phyloP scores from a whole-genome alignment of 306 rosid species.

The Senna tora region DNA sequence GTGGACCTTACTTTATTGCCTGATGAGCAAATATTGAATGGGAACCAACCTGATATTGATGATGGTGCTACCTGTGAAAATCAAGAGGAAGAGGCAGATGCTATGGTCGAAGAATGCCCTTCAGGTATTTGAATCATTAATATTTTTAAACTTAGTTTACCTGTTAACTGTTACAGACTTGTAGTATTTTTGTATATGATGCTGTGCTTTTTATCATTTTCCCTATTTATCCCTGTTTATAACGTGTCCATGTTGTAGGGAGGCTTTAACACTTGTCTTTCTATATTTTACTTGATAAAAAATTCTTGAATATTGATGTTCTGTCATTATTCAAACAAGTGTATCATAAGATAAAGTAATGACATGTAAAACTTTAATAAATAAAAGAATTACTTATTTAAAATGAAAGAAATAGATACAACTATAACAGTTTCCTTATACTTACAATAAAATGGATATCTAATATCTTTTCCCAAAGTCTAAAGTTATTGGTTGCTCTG shows the following conservation, averaged over 20 bases:
- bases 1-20: conserved; percentile 62
- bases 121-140: conserved; percentile 59
- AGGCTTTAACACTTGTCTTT: neutral
- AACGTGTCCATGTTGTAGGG: neutral
- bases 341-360: neutral
- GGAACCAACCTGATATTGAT: conserved; percentile 81
- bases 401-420: neutral
- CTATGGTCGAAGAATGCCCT: conserved; percentile 79
- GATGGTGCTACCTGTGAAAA: conserved; percentile 68
- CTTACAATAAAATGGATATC: conserved; percentile 13
- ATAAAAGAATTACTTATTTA: neutral
- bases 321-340: neutral
- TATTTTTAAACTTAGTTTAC: neutral
- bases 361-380: neutral
- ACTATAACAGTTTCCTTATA: conserved; percentile 11
- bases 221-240: neutral
- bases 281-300: neutral
- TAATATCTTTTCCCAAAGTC: conserved; percentile 1
- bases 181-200: neutral
- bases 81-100: conserved; percentile 80
- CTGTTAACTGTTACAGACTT: too few species aligned
- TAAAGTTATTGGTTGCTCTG: conserved; percentile 3
- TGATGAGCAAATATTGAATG: conserved; percentile 76
- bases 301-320: conserved; percentile 7
- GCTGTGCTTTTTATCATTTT: neutral